A percentile compares a stretch with the other conserved stretches of the same genome.
phyloP scores from a whole-genome alignment of 148 eudicot species.

The Persicaria tinctoria region DNA sequence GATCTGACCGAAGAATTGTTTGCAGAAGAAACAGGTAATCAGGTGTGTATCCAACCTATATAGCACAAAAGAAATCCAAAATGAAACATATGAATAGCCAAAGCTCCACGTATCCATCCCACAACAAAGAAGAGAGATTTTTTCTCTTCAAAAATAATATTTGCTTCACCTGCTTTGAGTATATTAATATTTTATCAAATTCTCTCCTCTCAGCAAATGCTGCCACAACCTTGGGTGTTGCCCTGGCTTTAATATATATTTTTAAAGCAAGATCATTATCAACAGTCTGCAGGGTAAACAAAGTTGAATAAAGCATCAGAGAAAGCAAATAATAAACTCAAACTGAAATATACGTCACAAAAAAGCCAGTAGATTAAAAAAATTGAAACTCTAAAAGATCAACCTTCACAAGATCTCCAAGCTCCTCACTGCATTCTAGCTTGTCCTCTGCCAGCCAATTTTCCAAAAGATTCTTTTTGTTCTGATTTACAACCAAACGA shows the following conservation, averaged over 20 bases:
- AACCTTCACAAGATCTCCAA: conserved; percentile 98
- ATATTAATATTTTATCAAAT: conserved; percentile 87
- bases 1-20: conserved; percentile 87
- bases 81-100: background rate
- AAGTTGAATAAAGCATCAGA: conserved; percentile 3
- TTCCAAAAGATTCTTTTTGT: conserved; percentile 89
- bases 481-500: conserved; percentile 90
- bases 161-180: conserved; percentile 76
- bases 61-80: background rate
- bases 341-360: background rate
- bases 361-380: background rate
- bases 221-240: conserved; percentile 93
- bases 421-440: conserved; percentile 96
- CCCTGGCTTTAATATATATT: conserved; percentile 93
- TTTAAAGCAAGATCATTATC: conserved; percentile 95
- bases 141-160: background rate
- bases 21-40: conserved; percentile 93
- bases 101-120: background rate
- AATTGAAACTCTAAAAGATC: conserved; percentile 7
- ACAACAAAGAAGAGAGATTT: background rate
- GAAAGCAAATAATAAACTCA: background rate
- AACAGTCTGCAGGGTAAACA: conserved; percentile 59
- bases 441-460: conserved; percentile 98
- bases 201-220: conserved; percentile 97
- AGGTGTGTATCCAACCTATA: conserved; percentile 93